Evolutionary conservation across 2,329 filamentous ascomycete species (phyloP).

Genomic region (Aspergillus sp.): DNA sequence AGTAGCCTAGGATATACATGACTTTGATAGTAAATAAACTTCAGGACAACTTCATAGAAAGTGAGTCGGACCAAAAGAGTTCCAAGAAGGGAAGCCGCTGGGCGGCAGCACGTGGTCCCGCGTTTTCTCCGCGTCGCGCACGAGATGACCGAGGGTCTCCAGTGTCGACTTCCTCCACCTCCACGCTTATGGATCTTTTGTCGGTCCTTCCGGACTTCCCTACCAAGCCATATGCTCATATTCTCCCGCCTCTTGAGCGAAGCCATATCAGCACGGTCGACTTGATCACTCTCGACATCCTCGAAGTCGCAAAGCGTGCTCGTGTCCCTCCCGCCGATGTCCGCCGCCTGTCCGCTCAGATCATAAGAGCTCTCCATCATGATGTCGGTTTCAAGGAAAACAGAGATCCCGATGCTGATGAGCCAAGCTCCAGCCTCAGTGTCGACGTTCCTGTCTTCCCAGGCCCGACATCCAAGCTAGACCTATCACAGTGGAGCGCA

Average conservation of each 20-base stretch:
- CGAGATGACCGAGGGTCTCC: neutral
- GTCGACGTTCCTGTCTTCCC: slow-evolving; percentile 22
- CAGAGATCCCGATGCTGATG: slow-evolving; percentile 12
- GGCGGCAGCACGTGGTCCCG: slow-evolving; percentile 3
- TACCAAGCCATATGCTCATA: slow-evolving; percentile 67
- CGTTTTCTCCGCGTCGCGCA: slow-evolving; percentile 7
- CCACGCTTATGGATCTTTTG: slow-evolving; percentile 66
- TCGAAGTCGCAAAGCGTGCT: slow-evolving; percentile 83
- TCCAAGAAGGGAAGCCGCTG: neutral
- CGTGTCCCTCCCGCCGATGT: slow-evolving; percentile 79
- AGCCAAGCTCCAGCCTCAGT: slow-evolving; percentile 27
- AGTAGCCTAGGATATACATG: too few relatives aligned
- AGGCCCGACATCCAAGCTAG: slow-evolving; percentile 32
- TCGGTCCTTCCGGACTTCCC: slow-evolving; percentile 80
- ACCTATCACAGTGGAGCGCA: slow-evolving; percentile 50
- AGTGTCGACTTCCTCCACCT: neutral
- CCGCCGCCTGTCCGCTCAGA: slow-evolving; percentile 68
- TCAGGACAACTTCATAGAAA: too few relatives aligned
- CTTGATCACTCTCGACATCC: slow-evolving; percentile 77
- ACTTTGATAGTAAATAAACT: too few relatives aligned
- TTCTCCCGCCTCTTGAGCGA: slow-evolving; percentile 78
- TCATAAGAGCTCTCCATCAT: slow-evolving; percentile 67
- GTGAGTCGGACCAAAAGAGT: neutral
- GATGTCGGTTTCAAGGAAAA: slow-evolving; percentile 55
- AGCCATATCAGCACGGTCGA: slow-evolving; percentile 77